Evolutionary conservation across 2,329 filamentous ascomycete genomes (phyloP), one percentile per base, ranked within the genome.

Genomic region (Alternaria longipes): DNA sequence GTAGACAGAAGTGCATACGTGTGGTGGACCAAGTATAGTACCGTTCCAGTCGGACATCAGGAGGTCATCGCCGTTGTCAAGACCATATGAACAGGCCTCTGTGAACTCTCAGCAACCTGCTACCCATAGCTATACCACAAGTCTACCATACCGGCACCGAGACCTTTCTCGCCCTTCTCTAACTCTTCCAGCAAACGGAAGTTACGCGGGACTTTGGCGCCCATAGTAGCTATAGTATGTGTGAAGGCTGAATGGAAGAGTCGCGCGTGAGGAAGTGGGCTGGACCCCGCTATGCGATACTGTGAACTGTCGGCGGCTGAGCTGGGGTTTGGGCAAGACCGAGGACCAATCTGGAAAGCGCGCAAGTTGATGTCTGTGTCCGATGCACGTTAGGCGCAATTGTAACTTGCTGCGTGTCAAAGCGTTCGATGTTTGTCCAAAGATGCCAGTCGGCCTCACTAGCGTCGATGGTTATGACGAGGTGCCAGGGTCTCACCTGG

Each of bases 41-140:
- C 94, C 95, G 76, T 97, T 97, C 95, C 95, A 99, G 84, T 97
- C 93, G 66, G 91, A 94, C 94, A 99, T 97, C 80, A 95, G 88
- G 67, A 97, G 87, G 76, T 99, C 95, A 77, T 97, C 94, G 49
- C 92, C 90, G 79, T 98, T 93, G 67, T 94, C 93, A 58, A 99
- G 87, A 73, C 95, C 95, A 74, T 98, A 98, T 45, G 95, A 98
- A 84, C 94, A 98, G 64, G 94, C 94, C 84, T 98, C 95, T 95
- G 58, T 54, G 22, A 44, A 56, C 55, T 60, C 45, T 60, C 56
- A 67, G 62, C 30, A 56, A 52, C 34, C 28, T 28, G 47, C 44
- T 38, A 30, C 36, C 49, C 42, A 52, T 16, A 40, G 34, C 34
- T 41, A 49, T 42, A 12, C 34, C 38, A 32, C 34, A 8, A 16